Evolutionary conservation across 2,329 filamentous ascomycete species (phyloP).

Genomic region (Apiospora koreana): DNA sequence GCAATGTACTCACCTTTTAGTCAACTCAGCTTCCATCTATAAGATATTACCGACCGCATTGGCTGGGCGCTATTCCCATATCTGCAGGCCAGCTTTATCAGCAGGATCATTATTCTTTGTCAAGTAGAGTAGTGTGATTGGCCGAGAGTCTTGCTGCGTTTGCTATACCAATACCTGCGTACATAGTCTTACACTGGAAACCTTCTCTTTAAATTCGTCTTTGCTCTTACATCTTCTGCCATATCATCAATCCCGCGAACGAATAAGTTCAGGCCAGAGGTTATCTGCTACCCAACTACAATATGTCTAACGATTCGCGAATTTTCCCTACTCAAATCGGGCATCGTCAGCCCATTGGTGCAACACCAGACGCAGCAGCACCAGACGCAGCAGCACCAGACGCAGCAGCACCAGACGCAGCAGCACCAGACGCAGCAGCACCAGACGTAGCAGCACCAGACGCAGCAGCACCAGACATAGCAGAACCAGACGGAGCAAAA

Average conservation of each 20-base stretch:
- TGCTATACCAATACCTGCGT: neutral
- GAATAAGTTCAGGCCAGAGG: neutral
- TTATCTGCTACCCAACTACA: neutral
- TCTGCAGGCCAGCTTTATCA: too few species aligned
- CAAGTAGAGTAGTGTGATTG: neutral
- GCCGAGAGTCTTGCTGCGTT: neutral
- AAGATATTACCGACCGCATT: neutral
- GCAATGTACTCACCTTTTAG: too few species aligned
- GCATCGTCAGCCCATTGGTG: too few species aligned
- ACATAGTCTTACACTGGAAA: neutral
- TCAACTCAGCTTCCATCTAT: too few species aligned
- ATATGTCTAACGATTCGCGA: neutral
- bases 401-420: too few species aligned
- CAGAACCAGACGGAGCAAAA: too few species aligned
- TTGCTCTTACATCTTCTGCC: neutral
- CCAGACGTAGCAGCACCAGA: too few species aligned
- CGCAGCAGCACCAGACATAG: too few species aligned
- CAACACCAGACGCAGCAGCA: too few species aligned
- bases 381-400: too few species aligned
- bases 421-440: too few species aligned
- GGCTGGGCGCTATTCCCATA: too few species aligned
- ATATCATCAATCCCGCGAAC: neutral
- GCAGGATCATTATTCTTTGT: neutral
- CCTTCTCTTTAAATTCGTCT: neutral
- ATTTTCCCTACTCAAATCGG: neutral